Evolutionary conservation across 805 yeast species (phyloP).

Genomic region (Teunomyces panamensis): DNA sequence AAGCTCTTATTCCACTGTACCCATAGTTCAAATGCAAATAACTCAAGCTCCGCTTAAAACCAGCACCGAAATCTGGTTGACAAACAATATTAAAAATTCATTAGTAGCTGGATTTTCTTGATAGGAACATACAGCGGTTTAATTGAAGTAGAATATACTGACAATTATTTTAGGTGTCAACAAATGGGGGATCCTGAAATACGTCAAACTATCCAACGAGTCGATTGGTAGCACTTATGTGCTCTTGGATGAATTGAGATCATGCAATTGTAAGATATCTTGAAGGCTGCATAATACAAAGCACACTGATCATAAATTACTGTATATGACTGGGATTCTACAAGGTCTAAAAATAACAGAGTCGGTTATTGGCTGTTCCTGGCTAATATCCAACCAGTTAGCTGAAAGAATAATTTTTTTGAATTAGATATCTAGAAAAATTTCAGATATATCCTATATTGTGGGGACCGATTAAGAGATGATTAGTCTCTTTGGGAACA

Average conservation of each 20-base stretch:
- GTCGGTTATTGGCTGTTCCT: neutral
- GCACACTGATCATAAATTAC: neutral
- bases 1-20: neutral
- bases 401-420: neutral
- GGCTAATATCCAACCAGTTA: neutral
- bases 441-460: neutral
- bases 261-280: neutral
- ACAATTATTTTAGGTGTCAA: neutral
- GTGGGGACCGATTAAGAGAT: neutral
- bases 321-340: neutral
- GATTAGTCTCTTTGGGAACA: neutral
- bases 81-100: neutral
- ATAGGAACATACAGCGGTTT: neutral
- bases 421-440: neutral
- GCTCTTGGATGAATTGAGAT: neutral
- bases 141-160: neutral
- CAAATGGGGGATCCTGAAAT: neutral
- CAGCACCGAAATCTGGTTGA: neutral
- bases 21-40: neutral
- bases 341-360: neutral
- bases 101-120: neutral
- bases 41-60: neutral
- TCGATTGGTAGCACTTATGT: neutral
- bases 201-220: neutral
- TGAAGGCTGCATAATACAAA: neutral